Evolutionary conservation across 2,329 filamentous ascomycete genomes (phyloP), one percentile per base, ranked within the genome.

Genomic region (Berkeleyomyces rouxiae): DNA sequence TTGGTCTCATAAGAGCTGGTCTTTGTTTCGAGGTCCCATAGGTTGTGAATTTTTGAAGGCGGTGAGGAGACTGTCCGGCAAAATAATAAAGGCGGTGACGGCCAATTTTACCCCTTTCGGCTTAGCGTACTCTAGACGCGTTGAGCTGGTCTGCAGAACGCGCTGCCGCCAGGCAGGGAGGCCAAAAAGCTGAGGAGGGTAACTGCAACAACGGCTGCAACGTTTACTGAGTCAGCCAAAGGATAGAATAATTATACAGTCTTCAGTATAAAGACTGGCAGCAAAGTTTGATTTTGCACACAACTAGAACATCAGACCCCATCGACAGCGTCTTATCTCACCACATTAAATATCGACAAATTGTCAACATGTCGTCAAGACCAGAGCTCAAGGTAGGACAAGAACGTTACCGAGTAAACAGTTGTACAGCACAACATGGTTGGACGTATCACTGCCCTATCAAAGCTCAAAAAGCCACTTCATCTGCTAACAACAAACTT

Each of bases 381-480:
- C 85, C 85, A 63, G 85, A 88, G 71, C 73, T 88, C 59, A 88
- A 87, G 81, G 85, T 86, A 65, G 47, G 64, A 58, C 13, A 36
- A 40, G 61, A 61, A 51, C 39, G 9, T 40, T 10, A 64, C 6
- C 23, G 16, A 46, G 43, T 37, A 53, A 53, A 36, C 23, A 9
- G 37, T 16, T 23, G n/a, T 16, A 33, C 9, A 40, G 36, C 31
- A 7, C 33, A n/a, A 9, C 11, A 16, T n/a, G 33, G 13, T 11
- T 55, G 10, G 7, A 7, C 11, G 16, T n/a, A 13, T 13, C 13
- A 13, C 11, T n/a, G 51, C 11, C 10, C 5, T 31, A 13, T 55
- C 2, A 37, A 3, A 13, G 13, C 36, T 13, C 13, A 31, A 55
- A 31, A n/a, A 6, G 11, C 23, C 31, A 11, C 57, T 55, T n/a